These are phyloP conservation scores for Euptelea pleiosperma DNA, from an alignment of 164 flowering plant genomes.

Conservation along the genomic window DNA sequence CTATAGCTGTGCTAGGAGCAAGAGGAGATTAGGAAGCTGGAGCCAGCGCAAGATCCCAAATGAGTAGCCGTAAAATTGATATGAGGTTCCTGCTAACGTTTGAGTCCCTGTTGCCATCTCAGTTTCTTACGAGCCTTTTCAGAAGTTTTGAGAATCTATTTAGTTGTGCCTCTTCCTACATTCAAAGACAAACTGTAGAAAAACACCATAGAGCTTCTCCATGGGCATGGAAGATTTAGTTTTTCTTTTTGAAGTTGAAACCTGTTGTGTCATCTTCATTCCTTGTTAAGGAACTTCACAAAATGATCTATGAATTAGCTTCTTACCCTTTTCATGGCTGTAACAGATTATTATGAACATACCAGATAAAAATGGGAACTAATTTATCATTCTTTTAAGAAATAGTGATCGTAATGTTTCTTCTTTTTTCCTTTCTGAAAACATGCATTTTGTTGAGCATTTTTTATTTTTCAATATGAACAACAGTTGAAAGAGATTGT, in stretches of 20 bases:
- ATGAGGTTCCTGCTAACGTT: background rate
- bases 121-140: too few relatives aligned
- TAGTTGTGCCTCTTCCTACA: too few relatives aligned
- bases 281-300: background rate
- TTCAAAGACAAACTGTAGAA: too few relatives aligned
- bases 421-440: background rate
- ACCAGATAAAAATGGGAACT: background rate
- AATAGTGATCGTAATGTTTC: background rate
- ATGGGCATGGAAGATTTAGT: background rate
- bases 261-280: background rate
- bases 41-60: background rate
- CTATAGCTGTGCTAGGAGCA: background rate
- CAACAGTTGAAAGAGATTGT: conserved; percentile 57
- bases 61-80: background rate
- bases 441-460: background rate
- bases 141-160: too few relatives aligned
- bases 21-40: background rate
- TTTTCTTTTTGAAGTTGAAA: background rate
- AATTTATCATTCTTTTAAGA: background rate
- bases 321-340: background rate
- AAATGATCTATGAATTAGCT: background rate
- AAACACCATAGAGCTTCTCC: too few relatives aligned
- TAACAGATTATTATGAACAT: background rate
- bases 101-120: background rate
- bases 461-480: conserved; percentile 5